A percentile compares a stretch with the other conserved stretches of the same genome.
phyloP scores from a whole-genome alignment of 163 green algal species.

The Volvox carteri region DNA sequence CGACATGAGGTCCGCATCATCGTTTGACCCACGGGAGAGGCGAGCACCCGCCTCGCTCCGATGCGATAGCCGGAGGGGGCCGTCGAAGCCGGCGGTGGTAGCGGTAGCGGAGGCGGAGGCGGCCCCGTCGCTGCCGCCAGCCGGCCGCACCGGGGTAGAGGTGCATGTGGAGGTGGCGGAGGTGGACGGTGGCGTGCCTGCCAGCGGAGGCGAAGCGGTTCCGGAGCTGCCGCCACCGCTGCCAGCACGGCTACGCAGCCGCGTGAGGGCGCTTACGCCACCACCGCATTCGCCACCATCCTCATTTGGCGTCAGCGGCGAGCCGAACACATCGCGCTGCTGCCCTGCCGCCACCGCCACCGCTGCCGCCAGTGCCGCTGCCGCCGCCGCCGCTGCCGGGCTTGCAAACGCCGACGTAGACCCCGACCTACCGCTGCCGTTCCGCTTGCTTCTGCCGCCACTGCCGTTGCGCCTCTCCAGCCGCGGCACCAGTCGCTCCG shows the following conservation, averaged over 20 bases:
- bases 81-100: too few species aligned
- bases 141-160: not conserved
- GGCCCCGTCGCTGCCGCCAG: not conserved
- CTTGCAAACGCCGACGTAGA: conserved; percentile 15
- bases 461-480: not conserved
- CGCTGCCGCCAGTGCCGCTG: not conserved
- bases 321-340: conserved; percentile 1
- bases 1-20: not conserved
- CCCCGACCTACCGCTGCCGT: not conserved
- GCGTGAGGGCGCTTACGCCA: not conserved
- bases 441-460: not conserved
- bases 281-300: not conserved
- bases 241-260: not conserved
- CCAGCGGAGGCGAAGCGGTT: not conserved
- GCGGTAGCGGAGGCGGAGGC: not conserved
- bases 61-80: not conserved
- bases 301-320: conserved; percentile 8
- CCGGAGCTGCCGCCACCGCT: conserved; percentile 2
- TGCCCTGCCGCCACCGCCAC: not conserved
- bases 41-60: too few species aligned
- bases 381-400: not conserved
- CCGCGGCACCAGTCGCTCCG: not conserved
- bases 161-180: not conserved
- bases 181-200: not conserved
- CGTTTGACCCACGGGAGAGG: too few species aligned